Evolutionary conservation across 1,139 yeast genomes (phyloP), one percentile per base, ranked within the genome.

Genomic region (Arxiozyma heterogenica): DNA sequence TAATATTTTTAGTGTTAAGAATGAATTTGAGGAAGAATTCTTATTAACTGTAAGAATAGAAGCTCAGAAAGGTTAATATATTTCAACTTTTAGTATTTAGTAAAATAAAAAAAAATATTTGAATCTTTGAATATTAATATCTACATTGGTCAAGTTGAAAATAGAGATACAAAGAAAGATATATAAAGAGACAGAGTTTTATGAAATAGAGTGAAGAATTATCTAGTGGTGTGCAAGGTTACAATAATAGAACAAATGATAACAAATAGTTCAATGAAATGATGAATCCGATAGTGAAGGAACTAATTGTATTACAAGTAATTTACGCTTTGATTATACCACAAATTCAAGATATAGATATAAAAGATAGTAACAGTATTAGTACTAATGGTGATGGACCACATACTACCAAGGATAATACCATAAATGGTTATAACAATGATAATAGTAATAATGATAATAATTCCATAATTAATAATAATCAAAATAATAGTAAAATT

Each of bases 251-350:
- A 34, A 34, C 30, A 34, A 15, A 34, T 4, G 15, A 34, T 22
- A 43, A 11, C 20, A 23, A 12, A 27, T 27, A 5, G 8, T 27
- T 27, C 12, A 17, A 22, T 8, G 4, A 15, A 17, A 43, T 42
- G 41, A 57, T 61, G 60, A 57, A 58, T 25, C 59, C 58, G 23
- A 56, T 59, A 47, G 59, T 66, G 48, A 62, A 60, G 38, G 68
- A 66, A 51, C 53, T 66, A 48, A 58, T 66, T 34, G 67, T 66
- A 43, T 57, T 66, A 42, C 68, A 66, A 52, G 59, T 65, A 41
- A 62, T 66, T 38, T 65, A 65, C 54, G 57, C 62, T 15, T 56
- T 64, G 42, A 54, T 66, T 39, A 55, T 63, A 42, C 53, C 58
- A 8, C 58, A 59, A 43, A 53, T 54, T 20, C 54, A 55, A 51